phyloP scores from a whole-genome alignment of 2,329 filamentous ascomycete genomes.

The Pleurostoma richardsiae region DNA sequence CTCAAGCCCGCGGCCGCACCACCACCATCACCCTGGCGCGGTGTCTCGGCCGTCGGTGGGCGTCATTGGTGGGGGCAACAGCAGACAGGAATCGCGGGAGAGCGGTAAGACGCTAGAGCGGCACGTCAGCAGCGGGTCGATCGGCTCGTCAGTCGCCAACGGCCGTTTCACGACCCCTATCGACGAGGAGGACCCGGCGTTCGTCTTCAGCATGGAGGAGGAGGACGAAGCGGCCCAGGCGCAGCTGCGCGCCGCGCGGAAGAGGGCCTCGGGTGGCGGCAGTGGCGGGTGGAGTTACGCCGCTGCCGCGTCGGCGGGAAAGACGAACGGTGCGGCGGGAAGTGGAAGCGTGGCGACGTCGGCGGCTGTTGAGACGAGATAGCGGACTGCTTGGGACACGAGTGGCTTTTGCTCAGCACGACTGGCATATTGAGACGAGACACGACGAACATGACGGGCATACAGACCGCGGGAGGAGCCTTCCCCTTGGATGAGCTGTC shows the following conservation, averaged over 20 bases:
- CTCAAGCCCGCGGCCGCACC: conserved; percentile 27
- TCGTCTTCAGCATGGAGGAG: conserved; percentile 63
- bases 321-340: neutral
- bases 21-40: conserved; percentile 42
- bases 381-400: too few species aligned
- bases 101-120: conserved; percentile 42
- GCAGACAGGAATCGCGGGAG: conserved; percentile 11
- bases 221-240: conserved; percentile 44
- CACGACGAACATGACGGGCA: too few species aligned
- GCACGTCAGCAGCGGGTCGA: conserved; percentile 55
- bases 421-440: too few species aligned
- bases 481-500: too few species aligned
- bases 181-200: conserved; percentile 59
- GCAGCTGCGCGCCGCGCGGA: conserved; percentile 34
- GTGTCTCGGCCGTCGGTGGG: conserved; percentile 27
- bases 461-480: too few species aligned
- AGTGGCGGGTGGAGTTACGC: conserved; percentile 37
- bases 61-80: conserved; percentile 28
- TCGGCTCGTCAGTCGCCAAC: conserved; percentile 43
- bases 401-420: too few species aligned
- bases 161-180: conserved; percentile 60
- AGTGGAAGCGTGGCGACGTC: neutral
- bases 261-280: conserved; percentile 39
- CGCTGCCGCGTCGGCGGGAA: conserved; percentile 12
- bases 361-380: neutral